Base-by-base conservation (phyloP, 179 eudicot species). In the Kewa caespitosa region DNA sequence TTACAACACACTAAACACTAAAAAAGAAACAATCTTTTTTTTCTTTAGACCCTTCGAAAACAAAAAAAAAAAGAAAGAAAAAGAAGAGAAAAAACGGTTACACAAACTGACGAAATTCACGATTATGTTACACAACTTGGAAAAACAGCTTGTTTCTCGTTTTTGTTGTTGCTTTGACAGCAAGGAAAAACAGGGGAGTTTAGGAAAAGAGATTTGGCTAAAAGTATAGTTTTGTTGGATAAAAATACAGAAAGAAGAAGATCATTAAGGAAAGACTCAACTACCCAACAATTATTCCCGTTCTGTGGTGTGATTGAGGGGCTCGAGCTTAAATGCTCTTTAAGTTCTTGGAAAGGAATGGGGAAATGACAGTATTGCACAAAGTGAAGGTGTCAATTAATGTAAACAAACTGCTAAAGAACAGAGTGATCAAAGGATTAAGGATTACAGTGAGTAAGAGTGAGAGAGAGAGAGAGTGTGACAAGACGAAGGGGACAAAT, bases 221-320 rank as follows among this genome's bases (percentile, higher is more conserved):
- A 62, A 62, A 32, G 67, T 32, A 62, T 32, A 3, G 36, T 34
- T 63, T 32, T n/a, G n/a, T 10, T 33, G 22, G 22, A 61, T 61
- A 59, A n/a, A 28, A 50, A 22, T n/a, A n/a, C n/a, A 50, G 57
- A 50, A 25, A 50, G 8, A 50, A 3, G 2, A 50, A 14, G n/a
- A 2, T 50, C 1, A 50, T 50, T 59, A 15, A 10, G 14, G 10
- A 30, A 72, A 66, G 46, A 18, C 57, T 36, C 74, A 81, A 69
- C 78, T 50, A 77, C 80, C 80, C 80, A 81, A 77, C 74, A 81
- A 76, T 76, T 66, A 72, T 76, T 43, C 77, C 52, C 27, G 46
- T 20, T 74, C 54, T 41, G 31, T 32, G 71, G 71, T 67, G 52
- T 39, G 30, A 67, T 42, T 43, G 11, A 0, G 57, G 37, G 65